Evolutionary conservation across 2,329 filamentous ascomycete genomes (phyloP).

Genomic region (Calonectria hawksworthii): DNA sequence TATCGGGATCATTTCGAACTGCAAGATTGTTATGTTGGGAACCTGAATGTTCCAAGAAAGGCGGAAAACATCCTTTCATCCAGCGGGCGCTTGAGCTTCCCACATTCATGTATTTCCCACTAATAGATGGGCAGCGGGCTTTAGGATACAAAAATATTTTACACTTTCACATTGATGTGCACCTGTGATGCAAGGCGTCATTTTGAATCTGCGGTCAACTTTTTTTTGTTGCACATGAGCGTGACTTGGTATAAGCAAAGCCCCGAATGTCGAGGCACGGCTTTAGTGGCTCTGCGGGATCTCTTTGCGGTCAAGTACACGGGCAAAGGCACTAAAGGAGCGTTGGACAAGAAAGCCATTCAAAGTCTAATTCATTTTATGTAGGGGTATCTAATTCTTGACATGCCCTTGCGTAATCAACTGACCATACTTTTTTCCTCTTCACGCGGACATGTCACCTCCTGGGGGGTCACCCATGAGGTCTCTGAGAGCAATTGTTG

Average conservation of each 20-base stretch:
- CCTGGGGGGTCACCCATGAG: conserved; percentile 70
- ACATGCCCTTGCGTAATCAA: background rate
- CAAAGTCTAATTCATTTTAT: conserved; percentile 12
- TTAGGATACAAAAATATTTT: conserved; percentile 30
- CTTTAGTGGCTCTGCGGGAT: background rate
- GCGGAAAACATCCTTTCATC: conserved; percentile 25
- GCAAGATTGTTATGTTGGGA: conserved; percentile 35
- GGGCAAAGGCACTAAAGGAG: background rate
- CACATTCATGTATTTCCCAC: conserved; percentile 40
- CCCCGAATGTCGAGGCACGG: background rate
- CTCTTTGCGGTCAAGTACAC: background rate
- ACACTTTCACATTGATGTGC: background rate
- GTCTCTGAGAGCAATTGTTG: conserved; percentile 86
- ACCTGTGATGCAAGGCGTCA: background rate
- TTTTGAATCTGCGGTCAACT: background rate
- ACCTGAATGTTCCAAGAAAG: conserved; percentile 26
- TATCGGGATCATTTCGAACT: conserved; percentile 25
- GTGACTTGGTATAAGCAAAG: background rate
- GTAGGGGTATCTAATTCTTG: conserved; percentile 14
- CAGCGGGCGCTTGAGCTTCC: conserved; percentile 32
- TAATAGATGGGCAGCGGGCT: conserved; percentile 44
- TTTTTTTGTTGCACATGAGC: background rate
- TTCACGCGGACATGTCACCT: background rate
- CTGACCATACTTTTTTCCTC: background rate
- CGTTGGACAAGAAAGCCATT: background rate